Conservation (phyloP, 768 basidiomycete species). For the Boletus pseudopeckii region DNA sequence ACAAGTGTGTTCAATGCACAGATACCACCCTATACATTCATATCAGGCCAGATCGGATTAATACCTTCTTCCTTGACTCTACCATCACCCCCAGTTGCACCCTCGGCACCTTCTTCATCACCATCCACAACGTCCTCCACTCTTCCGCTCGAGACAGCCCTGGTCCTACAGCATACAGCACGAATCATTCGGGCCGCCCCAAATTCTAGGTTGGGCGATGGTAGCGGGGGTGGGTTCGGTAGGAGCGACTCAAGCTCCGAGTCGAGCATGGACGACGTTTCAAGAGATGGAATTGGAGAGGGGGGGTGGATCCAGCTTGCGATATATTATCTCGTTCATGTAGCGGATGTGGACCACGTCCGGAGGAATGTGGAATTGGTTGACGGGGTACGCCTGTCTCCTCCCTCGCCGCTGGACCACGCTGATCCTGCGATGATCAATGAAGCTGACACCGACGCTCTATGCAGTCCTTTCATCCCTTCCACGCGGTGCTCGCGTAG, state of each 20-base stretch:
- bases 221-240: constrained; percentile 26
- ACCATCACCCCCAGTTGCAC: constrained; percentile 46
- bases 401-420: background rate
- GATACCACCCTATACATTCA: constrained; percentile 74
- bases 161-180: constrained; percentile 76
- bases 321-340: constrained; percentile 69
- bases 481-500: constrained; percentile 68
- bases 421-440: constrained; percentile 1
- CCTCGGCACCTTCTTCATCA: constrained; percentile 28
- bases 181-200: constrained; percentile 61
- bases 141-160: constrained; percentile 61
- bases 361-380: constrained; percentile 36
- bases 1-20: constrained; percentile 27
- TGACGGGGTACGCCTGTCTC: constrained; percentile 17
- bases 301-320: constrained; percentile 56
- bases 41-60: constrained; percentile 95
- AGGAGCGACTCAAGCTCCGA: constrained; percentile 11
- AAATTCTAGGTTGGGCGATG: constrained; percentile 36
- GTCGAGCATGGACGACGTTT: constrained; percentile 34
- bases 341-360: constrained; percentile 37
- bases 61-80: constrained; percentile 71
- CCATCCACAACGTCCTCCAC: constrained; percentile 52
- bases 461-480: constrained; percentile 61
- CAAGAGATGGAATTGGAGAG: constrained; percentile 17
- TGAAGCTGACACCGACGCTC: constrained; percentile 40